Evolutionary conservation across 2,329 filamentous ascomycete species (phyloP).

Genomic region (Fusarium tanahbumbuense): DNA sequence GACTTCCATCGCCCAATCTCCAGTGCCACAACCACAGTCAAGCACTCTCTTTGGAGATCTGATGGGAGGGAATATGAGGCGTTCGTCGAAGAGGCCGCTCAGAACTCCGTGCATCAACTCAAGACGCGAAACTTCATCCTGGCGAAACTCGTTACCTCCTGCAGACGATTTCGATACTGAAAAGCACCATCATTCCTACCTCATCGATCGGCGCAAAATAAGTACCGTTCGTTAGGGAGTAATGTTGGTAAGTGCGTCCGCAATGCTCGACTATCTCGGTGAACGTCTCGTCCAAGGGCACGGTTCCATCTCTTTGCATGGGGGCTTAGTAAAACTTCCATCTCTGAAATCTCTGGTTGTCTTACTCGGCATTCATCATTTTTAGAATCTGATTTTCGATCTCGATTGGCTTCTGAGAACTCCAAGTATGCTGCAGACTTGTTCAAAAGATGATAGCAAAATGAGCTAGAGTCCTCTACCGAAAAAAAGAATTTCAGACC

Average conservation of each 20-base stretch:
- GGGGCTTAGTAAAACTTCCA: conserved; percentile 41
- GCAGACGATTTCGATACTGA: conserved; percentile 4
- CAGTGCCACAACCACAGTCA: conserved; percentile 80
- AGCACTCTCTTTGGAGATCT: conserved; percentile 68
- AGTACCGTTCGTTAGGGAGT: conserved; percentile 71
- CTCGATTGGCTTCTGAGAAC: conserved; percentile 12
- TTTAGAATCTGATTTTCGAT: conserved; percentile 6
- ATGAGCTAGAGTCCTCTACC: conserved; percentile 27
- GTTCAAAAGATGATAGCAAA: conserved; percentile 22
- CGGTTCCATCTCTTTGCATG: conserved; percentile 59
- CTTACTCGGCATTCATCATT: conserved; percentile 52
- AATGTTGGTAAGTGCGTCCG: conserved; percentile 74
- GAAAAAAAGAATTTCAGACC: conserved; percentile 40
- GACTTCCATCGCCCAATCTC: conserved; percentile 76
- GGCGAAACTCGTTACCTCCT: conserved; percentile 22
- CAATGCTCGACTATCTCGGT: conserved; percentile 69
- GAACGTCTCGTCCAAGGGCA: conserved; percentile 67
- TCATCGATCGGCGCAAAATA: conserved; percentile 79
- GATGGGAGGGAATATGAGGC: conserved; percentile 77
- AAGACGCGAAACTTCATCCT: conserved; percentile 77
- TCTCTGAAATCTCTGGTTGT: conserved; percentile 12
- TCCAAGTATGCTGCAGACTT: conserved; percentile 14
- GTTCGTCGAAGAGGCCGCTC: conserved; percentile 71
- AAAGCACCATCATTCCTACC: conserved; percentile 58
- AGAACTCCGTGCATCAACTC: conserved; percentile 73